These are phyloP conservation scores for Furcasterigmium furcatum DNA, from an alignment of 2,329 filamentous ascomycete genomes.

Conservation along the genomic window DNA sequence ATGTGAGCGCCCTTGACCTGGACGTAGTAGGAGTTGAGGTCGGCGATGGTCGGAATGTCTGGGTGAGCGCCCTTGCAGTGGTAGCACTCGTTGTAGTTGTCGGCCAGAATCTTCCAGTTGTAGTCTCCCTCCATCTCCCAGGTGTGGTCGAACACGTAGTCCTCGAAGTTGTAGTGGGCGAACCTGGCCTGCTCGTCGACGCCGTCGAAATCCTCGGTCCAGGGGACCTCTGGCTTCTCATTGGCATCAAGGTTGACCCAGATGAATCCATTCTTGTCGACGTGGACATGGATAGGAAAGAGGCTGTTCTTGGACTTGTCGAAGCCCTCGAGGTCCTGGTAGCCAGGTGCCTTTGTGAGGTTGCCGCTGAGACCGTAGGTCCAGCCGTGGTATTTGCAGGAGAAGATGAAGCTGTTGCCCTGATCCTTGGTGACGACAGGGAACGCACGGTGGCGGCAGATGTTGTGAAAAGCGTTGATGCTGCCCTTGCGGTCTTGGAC, in stretches of 20 bases:
- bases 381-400: slow-evolving; percentile 43
- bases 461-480: slow-evolving; percentile 38
- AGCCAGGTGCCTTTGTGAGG: slow-evolving; percentile 37
- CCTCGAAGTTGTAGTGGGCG: slow-evolving; percentile 17
- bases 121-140: slow-evolving; percentile 29
- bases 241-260: slow-evolving; percentile 46
- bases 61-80: slow-evolving; percentile 47
- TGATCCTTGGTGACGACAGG: slow-evolving; percentile 31
- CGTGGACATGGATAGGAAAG: slow-evolving; percentile 36
- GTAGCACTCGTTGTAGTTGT: slow-evolving; percentile 48
- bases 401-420: slow-evolving; percentile 32
- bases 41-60: slow-evolving; percentile 36
- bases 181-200: slow-evolving; percentile 19
- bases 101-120: slow-evolving; percentile 37
- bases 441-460: slow-evolving; percentile 40
- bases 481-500: slow-evolving; percentile 17
- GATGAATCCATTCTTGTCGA: slow-evolving; percentile 42
- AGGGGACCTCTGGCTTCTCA: slow-evolving; percentile 30
- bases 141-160: slow-evolving; percentile 22
- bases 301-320: slow-evolving; percentile 29
- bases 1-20: slow-evolving; percentile 27
- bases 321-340: slow-evolving; percentile 32
- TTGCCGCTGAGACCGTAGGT: slow-evolving; percentile 37
- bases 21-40: slow-evolving; percentile 39
- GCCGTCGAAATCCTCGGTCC: slow-evolving; percentile 35